These are phyloP conservation scores for Ambrosia trifida DNA, from an alignment of 129 eudicot species.

Conservation along the genomic window DNA sequence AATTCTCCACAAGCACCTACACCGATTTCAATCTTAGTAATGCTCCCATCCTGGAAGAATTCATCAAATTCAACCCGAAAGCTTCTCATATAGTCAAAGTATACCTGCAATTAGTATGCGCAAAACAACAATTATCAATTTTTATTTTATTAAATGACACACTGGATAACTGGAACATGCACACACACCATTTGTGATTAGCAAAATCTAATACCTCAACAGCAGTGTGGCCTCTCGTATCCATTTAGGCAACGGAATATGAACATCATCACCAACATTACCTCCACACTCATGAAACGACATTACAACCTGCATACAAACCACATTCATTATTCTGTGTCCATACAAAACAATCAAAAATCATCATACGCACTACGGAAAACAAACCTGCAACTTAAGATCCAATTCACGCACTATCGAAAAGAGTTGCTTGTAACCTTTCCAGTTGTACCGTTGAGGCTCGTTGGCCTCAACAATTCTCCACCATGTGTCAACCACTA, in stretches of 20 bases:
- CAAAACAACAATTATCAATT: not conserved
- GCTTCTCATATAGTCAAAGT: conserved; percentile 86
- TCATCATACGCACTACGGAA: not conserved
- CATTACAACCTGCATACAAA: conserved; percentile 71
- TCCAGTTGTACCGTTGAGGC: conserved; percentile 81
- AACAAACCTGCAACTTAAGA: conserved; percentile 72
- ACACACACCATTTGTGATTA: conserved; percentile 4
- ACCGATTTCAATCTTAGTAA: conserved; percentile 74
- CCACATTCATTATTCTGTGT: not conserved
- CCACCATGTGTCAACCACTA: conserved; percentile 98
- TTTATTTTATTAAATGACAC: conserved; percentile 1
- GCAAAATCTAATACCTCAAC: no score
- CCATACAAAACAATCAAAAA: not conserved
- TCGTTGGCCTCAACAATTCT: conserved; percentile 75
- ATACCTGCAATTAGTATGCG: conserved; percentile 51
- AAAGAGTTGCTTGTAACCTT: conserved; percentile 71
- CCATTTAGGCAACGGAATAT: no score
- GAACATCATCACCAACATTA: no score
- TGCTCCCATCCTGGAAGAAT: conserved; percentile 62
- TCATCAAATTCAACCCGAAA: conserved; percentile 72
- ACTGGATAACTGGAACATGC: no score
- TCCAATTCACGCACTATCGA: conserved; percentile 60
- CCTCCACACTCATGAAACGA: no score
- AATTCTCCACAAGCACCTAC: conserved; percentile 53
- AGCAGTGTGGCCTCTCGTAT: no score